Percentiles rank a stretch among this genome's conserved stretches.
These are phyloP conservation scores for Penicillium thymicola DNA, from an alignment of 2,329 filamentous ascomycete species.

Conservation along the genomic window DNA sequence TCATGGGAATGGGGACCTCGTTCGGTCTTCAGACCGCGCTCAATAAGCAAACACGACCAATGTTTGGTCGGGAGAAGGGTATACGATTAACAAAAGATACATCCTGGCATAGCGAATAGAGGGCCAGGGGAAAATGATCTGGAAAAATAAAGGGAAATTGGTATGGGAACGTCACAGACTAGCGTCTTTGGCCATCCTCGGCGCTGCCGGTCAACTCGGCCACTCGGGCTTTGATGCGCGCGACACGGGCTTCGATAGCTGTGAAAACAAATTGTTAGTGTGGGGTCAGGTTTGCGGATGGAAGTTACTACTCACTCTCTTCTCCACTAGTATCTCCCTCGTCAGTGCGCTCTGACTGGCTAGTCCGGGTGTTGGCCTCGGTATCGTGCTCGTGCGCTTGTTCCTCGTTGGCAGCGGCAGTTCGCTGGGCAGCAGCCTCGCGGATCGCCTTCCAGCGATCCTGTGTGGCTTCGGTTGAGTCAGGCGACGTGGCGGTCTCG, in stretches of 20 bases:
- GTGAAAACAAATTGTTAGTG: slow-evolving; percentile 5
- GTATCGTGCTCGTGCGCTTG: slow-evolving; percentile 52
- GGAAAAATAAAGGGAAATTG: background rate
- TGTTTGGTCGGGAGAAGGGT: slow-evolving; percentile 11
- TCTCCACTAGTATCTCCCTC: slow-evolving; percentile 92
- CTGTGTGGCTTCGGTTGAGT: slow-evolving; percentile 34
- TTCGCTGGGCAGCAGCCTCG: slow-evolving; percentile 84
- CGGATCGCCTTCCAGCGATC: slow-evolving; percentile 96
- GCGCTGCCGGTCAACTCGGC: slow-evolving; percentile 88
- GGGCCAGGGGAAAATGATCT: slow-evolving; percentile 2
- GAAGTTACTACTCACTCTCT: slow-evolving; percentile 66
- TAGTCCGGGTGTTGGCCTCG: slow-evolving; percentile 50
- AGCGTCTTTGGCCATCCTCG: slow-evolving; percentile 49
- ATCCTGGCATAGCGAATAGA: slow-evolving; percentile 7
- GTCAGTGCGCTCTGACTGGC: slow-evolving; percentile 61
- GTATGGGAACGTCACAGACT: background rate
- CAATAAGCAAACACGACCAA: slow-evolving; percentile 16
- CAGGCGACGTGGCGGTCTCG: slow-evolving; percentile 7
- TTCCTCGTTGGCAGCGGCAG: slow-evolving; percentile 42
- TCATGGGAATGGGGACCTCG: background rate
- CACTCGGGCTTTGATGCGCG: slow-evolving; percentile 94
- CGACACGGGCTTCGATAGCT: slow-evolving; percentile 95
- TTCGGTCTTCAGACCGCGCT: slow-evolving; percentile 2
- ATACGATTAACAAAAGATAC: slow-evolving; percentile 10
- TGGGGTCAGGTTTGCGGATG: slow-evolving; percentile 22